phyloP scores from a whole-genome alignment of 202 grass and related monocot species.

The Dendrocalamus latiflorus region DNA sequence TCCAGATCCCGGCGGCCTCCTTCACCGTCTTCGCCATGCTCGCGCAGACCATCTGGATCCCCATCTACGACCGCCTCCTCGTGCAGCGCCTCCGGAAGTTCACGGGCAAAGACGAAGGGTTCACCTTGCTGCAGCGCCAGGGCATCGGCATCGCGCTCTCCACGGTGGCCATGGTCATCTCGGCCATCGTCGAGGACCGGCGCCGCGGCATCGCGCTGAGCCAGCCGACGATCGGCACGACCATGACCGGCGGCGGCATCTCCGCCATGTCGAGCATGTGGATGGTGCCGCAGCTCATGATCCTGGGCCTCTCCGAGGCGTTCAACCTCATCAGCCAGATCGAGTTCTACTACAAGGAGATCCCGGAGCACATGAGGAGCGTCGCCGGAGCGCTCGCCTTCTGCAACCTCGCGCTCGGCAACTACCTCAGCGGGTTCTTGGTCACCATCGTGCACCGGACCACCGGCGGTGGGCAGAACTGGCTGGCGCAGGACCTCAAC shows the following conservation, averaged over 20 bases:
- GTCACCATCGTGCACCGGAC: constrained; percentile 57
- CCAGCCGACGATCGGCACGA: constrained; percentile 37
- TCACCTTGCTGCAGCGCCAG: constrained; percentile 74
- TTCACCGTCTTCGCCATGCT: constrained; percentile 88
- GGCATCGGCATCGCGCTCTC: constrained; percentile 80
- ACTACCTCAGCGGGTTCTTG: constrained; percentile 78
- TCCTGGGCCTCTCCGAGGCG: constrained; percentile 78
- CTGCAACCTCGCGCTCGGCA: constrained; percentile 71
- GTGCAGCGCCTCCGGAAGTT: constrained; percentile 52
- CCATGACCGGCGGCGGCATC: constrained; percentile 52
- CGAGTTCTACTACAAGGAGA: constrained; percentile 99
- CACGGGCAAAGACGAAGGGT: constrained; percentile 57
- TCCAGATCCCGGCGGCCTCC: constrained; percentile 72
- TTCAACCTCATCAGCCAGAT: constrained; percentile 94
- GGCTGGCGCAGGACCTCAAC: constrained; percentile 88
- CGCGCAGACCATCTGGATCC: constrained; percentile 71
- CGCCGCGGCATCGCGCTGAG: constrained; percentile 54
- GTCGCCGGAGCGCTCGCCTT: constrained; percentile 77
- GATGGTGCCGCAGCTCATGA: constrained; percentile 87
- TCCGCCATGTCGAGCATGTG: constrained; percentile 81
- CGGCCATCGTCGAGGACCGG: constrained; percentile 59
- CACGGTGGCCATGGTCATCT: constrained; percentile 68
- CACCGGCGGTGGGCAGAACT: constrained; percentile 49
- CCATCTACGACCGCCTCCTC: constrained; percentile 73
- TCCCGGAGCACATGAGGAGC: constrained; percentile 98